These are phyloP conservation scores for Ceratocystis colombiana DNA, from an alignment of 2,329 filamentous ascomycete species.

Conservation along the genomic window DNA sequence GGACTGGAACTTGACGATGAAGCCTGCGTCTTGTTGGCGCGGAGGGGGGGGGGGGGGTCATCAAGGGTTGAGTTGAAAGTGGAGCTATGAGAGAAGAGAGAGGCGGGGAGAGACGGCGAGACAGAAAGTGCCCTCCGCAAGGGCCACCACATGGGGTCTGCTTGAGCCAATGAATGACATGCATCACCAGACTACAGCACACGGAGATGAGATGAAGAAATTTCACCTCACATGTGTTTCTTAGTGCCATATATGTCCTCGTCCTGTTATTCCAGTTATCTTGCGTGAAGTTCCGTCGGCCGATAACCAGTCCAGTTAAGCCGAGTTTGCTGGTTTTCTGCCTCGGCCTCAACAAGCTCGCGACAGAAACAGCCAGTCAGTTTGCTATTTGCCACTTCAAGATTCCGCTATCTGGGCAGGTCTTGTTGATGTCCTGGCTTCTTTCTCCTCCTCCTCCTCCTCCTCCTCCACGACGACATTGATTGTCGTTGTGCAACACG, in stretches of 20 bases:
- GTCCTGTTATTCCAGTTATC: not conserved
- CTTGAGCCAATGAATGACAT: constrained; percentile 1
- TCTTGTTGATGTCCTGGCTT: not conserved
- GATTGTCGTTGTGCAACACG: not conserved
- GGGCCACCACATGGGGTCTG: constrained; percentile 3
- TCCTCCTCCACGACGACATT: not conserved
- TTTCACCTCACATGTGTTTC: not conserved
- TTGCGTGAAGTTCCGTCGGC: not conserved
- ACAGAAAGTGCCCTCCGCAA: not conserved
- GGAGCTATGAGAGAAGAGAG: not conserved
- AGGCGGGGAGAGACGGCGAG: not conserved
- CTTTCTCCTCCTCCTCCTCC: too few relatives aligned
- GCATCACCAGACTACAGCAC: not conserved
- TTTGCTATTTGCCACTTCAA: too few relatives aligned
- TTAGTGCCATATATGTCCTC: not conserved
- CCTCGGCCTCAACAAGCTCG: not conserved
- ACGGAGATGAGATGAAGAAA: constrained; percentile 14
- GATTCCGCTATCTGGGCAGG: too few relatives aligned
- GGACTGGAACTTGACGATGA: not conserved
- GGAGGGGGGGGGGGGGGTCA: not conserved
- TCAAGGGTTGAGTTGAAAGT: not conserved
- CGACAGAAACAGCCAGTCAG: too few relatives aligned
- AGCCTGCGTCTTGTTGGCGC: not conserved
- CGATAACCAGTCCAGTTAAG: not conserved
- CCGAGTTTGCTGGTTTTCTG: not conserved